Evolutionary conservation across 106 monocot species (phyloP).

Genomic region (Allium sativum): DNA sequence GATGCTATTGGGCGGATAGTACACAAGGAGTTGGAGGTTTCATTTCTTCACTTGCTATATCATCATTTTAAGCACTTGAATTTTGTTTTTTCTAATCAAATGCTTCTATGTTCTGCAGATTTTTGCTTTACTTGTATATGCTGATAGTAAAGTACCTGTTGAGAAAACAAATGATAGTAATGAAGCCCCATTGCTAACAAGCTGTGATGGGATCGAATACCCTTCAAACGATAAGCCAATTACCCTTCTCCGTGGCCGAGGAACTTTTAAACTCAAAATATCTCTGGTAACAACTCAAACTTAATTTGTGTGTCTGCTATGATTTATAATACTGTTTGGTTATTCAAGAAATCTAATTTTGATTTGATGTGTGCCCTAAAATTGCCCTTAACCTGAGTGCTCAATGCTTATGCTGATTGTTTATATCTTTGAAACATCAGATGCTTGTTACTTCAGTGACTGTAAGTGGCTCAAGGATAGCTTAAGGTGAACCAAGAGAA

Average conservation of each 20-base stretch:
- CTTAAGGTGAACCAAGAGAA: too few relatives aligned
- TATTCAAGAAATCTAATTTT: too few relatives aligned
- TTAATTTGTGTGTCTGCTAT: too few relatives aligned
- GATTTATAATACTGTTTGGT: too few relatives aligned
- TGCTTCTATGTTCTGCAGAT: slow-evolving; percentile 38
- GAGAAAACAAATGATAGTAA: slow-evolving; percentile 48
- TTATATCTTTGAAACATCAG: too few relatives aligned
- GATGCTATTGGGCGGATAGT: slow-evolving; percentile 53
- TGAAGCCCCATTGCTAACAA: slow-evolving; percentile 55
- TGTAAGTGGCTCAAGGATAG: too few relatives aligned
- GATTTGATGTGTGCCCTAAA: too few relatives aligned
- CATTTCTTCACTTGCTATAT: background rate
- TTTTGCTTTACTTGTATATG: slow-evolving; percentile 77
- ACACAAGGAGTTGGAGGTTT: slow-evolving; percentile 68
- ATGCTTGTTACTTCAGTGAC: too few relatives aligned
- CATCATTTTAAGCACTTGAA: background rate
- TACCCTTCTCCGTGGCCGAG: slow-evolving; percentile 60
- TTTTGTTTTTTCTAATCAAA: slow-evolving; percentile 4
- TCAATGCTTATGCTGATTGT: too few relatives aligned
- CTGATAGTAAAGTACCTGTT: slow-evolving; percentile 56
- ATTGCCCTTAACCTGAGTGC: too few relatives aligned
- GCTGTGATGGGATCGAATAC: slow-evolving; percentile 68
- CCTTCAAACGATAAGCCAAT: slow-evolving; percentile 48
- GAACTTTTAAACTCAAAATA: slow-evolving; percentile 74
- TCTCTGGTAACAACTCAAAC: slow-evolving; percentile 44